These are phyloP conservation scores for Pistacia vera DNA, from an alignment of 345 rosid species.

Conservation along the genomic window DNA sequence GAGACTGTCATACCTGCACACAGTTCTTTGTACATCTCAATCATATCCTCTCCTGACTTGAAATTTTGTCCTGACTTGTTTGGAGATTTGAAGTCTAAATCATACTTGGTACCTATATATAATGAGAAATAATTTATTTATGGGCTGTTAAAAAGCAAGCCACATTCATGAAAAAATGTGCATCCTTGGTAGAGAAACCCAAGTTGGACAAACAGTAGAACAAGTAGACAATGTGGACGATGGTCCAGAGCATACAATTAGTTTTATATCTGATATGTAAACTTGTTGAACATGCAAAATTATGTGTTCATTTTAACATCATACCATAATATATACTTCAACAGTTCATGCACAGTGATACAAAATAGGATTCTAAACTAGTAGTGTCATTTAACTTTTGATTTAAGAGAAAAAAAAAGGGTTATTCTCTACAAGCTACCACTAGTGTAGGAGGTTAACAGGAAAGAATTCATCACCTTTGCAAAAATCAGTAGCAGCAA, in stretches of 20 bases:
- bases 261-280: background rate
- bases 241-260: background rate
- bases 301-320: background rate
- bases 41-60: conserved; percentile 94
- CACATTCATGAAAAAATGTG: background rate
- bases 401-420: background rate
- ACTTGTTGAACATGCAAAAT: background rate
- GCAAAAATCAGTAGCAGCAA: conserved; percentile 87
- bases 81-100: conserved; percentile 73
- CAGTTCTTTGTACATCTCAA: conserved; percentile 83
- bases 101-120: conserved; percentile 83
- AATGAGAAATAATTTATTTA: background rate
- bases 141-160: conserved; percentile 12
- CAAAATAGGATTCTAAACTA: background rate
- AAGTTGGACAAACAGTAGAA: background rate
- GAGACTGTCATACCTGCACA: conserved; percentile 62
- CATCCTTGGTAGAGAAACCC: background rate
- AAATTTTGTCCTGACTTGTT: conserved; percentile 81
- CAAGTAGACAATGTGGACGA: background rate
- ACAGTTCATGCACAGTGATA: background rate
- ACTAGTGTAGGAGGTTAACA: conserved; percentile 10
- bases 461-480: conserved; percentile 54
- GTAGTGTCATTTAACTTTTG: background rate
- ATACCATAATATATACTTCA: background rate
- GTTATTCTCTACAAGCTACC: background rate